These are phyloP conservation scores for Podila epigama DNA, from an alignment of 192 early-diverging fungal genomes.

Conservation along the genomic window DNA sequence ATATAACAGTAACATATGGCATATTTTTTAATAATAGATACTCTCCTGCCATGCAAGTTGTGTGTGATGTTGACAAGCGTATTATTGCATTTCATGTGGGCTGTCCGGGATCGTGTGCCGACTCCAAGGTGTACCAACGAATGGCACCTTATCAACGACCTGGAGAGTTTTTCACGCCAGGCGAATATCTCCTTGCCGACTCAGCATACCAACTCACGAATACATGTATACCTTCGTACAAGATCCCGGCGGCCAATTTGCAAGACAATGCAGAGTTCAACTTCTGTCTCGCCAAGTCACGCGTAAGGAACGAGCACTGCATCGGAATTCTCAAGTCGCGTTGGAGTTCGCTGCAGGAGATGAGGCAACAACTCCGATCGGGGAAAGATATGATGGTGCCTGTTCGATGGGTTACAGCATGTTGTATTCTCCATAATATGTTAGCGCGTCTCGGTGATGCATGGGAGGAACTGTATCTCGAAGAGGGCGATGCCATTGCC, in stretches of 20 bases:
- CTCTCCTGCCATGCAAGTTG: constrained; percentile 16
- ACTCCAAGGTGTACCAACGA: constrained; percentile 3
- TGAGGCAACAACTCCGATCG: constrained; percentile 20
- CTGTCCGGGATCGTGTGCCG: constrained; percentile 10
- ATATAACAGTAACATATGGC: too few species aligned
- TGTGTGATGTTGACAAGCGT: constrained; percentile 22
- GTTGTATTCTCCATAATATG: constrained; percentile 30
- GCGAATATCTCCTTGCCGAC: constrained; percentile 16
- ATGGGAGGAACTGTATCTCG: constrained; percentile 12
- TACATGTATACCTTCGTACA: constrained; percentile 15
- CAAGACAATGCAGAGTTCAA: constrained; percentile 12
- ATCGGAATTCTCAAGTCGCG: constrained; percentile 22
- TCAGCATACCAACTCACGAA: constrained; percentile 13
- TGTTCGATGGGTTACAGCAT: constrained; percentile 11
- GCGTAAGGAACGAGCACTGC: constrained; percentile 18
- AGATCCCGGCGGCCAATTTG: constrained; percentile 1
- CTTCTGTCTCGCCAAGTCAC: constrained; percentile 6
- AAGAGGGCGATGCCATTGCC: neutral
- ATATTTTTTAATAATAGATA: constrained; percentile 7
- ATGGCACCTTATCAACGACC: constrained; percentile 3
- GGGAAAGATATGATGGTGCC: neutral
- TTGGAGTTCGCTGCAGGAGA: constrained; percentile 10
- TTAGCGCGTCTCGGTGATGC: constrained; percentile 2
- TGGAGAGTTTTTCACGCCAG: neutral
- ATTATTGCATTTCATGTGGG: constrained; percentile 9